Evolutionary conservation across 352 stramenopile genomes (phyloP).

Genomic region (Elongisporangium prolatum): DNA sequence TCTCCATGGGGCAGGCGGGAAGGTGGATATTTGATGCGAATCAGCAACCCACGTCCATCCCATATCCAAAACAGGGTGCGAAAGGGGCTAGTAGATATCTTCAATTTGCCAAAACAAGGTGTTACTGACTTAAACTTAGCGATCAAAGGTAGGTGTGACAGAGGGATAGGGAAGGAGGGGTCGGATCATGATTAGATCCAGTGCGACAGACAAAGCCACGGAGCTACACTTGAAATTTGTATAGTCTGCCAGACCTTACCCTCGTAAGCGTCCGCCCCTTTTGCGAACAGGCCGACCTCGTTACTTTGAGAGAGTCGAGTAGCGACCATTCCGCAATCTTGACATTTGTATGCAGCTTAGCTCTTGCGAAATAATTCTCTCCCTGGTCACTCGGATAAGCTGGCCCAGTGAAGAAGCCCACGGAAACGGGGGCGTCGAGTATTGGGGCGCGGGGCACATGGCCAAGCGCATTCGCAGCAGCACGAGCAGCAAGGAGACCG

Average conservation of each 20-base stretch:
- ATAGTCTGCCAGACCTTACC: not conserved
- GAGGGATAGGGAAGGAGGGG: not conserved
- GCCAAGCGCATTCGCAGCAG: constrained; percentile 58
- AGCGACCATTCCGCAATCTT: not conserved
- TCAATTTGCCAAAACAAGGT: not conserved
- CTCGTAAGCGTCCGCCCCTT: not conserved
- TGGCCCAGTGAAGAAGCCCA: not conserved
- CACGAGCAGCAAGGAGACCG: constrained; percentile 21
- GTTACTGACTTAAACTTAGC: not conserved
- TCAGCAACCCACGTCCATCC: not conserved
- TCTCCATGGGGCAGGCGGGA: not conserved
- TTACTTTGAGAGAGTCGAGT: not conserved
- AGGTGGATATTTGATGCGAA: not conserved
- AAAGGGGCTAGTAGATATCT: too few relatives aligned
- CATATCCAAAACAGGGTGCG: not conserved
- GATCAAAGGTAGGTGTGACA: not conserved
- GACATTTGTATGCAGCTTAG: not conserved
- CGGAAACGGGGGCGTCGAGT: not conserved
- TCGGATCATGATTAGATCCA: not conserved
- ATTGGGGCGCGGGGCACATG: constrained; percentile 20
- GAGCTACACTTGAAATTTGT: not conserved
- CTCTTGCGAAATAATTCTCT: not conserved
- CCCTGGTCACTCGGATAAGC: not conserved
- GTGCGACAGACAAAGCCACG: not conserved
- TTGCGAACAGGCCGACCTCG: not conserved